Conservation (phyloP, 2,329 filamentous ascomycete genomes). For the Ceratocystis papillata region DNA sequence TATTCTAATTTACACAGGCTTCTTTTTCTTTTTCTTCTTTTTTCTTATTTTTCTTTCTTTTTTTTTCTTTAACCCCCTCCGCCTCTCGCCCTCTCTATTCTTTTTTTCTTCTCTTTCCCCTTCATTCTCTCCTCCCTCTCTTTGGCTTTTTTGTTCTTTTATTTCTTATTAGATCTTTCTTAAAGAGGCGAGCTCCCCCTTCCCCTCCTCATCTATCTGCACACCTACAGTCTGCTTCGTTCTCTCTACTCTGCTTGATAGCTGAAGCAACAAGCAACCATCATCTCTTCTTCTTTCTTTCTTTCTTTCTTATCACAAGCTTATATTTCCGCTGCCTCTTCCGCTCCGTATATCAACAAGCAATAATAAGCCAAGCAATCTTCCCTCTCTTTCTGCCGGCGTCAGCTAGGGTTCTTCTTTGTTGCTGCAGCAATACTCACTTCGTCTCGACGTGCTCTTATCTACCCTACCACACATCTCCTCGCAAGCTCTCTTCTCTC, state of each 20-base stretch:
- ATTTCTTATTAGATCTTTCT: constrained; percentile 3
- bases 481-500: too few species aligned
- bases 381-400: not conserved
- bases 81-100: not conserved
- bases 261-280: not conserved
- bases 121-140: not conserved
- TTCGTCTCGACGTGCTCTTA: not conserved
- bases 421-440: not conserved
- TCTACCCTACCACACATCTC: not conserved
- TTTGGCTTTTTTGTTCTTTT: constrained; percentile 1
- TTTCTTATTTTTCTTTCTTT: not conserved
- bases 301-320: constrained; percentile 13
- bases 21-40: not conserved
- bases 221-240: too few species aligned
- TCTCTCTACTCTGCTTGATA: too few species aligned
- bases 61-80: not conserved
- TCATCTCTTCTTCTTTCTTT: not conserved
- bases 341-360: not conserved
- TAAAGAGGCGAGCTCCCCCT: not conserved
- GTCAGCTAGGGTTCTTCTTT: not conserved
- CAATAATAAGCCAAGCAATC: not conserved
- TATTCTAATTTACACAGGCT: not conserved
- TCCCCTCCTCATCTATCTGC: not conserved
- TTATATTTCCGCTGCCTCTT: not conserved
- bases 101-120: not conserved